phyloP scores from a whole-genome alignment of 768 basidiomycete species.

The Rhizopogon roseolus region DNA sequence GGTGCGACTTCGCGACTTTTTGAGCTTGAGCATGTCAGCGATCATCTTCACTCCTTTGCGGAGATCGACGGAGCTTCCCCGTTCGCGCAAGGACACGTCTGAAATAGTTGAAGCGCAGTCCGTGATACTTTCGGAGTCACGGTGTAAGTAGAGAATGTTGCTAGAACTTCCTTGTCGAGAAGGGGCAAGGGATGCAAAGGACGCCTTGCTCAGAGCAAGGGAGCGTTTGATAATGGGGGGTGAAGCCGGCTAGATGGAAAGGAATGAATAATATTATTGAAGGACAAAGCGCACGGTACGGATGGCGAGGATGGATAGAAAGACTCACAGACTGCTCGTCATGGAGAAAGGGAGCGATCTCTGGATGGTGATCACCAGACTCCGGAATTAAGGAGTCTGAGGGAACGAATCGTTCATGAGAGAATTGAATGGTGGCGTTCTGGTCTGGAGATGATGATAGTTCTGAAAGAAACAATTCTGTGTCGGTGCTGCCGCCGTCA shows the following conservation, averaged over 20 bases:
- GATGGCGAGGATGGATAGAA: not conserved
- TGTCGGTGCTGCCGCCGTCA: not conserved
- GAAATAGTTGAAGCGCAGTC: constrained; percentile 27
- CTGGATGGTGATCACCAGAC: not conserved
- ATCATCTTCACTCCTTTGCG: constrained; percentile 16
- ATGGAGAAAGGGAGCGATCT: constrained; percentile 6
- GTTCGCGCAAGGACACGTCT: constrained; percentile 30
- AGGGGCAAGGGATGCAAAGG: constrained; percentile 33
- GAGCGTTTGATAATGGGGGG: constrained; percentile 14
- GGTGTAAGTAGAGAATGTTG: constrained; percentile 20
- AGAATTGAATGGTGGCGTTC: not conserved
- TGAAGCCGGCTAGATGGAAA: not conserved
- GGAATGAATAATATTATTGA: not conserved
- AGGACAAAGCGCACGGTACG: not conserved
- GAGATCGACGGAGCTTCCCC: constrained; percentile 47
- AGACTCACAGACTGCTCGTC: constrained; percentile 3
- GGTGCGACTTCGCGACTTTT: constrained; percentile 35
- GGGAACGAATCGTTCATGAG: not conserved
- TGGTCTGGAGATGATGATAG: not conserved
- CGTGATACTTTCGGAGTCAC: constrained; percentile 16
- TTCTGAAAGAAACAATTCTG: not conserved
- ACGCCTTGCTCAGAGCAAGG: constrained; percentile 25
- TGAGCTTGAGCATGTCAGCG: constrained; percentile 36
- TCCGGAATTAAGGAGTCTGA: not conserved
- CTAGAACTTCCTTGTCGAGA: constrained; percentile 28